These are phyloP conservation scores for Suillus fuscotomentosus DNA, from an alignment of 768 basidiomycete species.

Conservation along the genomic window DNA sequence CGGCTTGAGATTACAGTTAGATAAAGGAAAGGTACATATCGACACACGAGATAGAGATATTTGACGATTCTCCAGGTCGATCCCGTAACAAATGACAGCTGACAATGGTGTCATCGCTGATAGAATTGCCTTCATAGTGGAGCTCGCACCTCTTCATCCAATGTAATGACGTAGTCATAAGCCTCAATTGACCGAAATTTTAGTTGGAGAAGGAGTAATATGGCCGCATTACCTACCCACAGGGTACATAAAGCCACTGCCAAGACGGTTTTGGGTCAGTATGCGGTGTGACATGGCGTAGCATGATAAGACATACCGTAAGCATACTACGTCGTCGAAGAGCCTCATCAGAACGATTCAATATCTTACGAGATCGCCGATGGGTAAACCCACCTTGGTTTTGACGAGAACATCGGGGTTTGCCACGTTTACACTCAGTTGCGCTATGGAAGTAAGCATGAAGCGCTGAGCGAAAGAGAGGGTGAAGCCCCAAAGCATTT, in stretches of 20 bases:
- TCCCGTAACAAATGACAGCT: background rate
- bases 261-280: background rate
- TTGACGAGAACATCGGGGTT: background rate
- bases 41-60: slow-evolving; percentile 12
- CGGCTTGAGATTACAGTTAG: background rate
- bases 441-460: background rate
- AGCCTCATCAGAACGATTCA: background rate
- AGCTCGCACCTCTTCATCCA: slow-evolving; percentile 5
- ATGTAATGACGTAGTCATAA: slow-evolving; percentile 5
- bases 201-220: background rate
- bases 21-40: slow-evolving; percentile 4
- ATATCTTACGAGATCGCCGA: background rate
- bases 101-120: background rate
- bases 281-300: background rate
- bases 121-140: background rate
- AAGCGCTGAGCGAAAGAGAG: background rate
- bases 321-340: background rate
- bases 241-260: background rate
- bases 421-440: background rate
- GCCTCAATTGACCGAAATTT: background rate
- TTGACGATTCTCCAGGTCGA: slow-evolving; percentile 4
- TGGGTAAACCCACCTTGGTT: background rate
- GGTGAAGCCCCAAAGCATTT: background rate
- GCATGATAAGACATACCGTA: background rate
- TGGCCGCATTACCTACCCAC: background rate